Percentiles rank a stretch among this genome's conserved stretches.
phyloP scores from a whole-genome alignment of 257 asterid species.

The Nicotiana obtusifolia region DNA sequence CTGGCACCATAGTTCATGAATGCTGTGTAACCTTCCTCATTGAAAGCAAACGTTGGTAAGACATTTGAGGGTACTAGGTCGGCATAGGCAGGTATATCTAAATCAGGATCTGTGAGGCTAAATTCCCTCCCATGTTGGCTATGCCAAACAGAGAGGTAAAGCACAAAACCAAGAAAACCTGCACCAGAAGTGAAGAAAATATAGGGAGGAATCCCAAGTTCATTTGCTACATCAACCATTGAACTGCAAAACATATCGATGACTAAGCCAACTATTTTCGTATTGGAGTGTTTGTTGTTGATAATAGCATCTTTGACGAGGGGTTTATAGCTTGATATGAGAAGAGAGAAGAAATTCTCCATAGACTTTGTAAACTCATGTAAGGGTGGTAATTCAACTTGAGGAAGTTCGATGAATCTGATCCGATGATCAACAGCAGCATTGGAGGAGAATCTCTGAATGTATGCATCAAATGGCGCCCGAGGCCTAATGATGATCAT shows the following conservation, averaged over 20 bases:
- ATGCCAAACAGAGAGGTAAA: not conserved
- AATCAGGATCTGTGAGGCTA: not conserved
- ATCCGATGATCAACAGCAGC: not conserved
- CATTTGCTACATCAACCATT: conserved; percentile 35
- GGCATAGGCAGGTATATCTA: conserved; percentile 15
- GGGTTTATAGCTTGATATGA: not conserved
- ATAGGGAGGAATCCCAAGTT: conserved; percentile 31
- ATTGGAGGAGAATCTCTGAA: not conserved
- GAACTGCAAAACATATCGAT: conserved; percentile 36
- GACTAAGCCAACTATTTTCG: conserved; percentile 12
- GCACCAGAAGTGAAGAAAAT: conserved; percentile 33
- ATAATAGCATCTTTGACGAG: not conserved
- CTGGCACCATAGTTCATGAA: not conserved
- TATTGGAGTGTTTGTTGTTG: not conserved
- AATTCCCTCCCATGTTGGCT: conserved; percentile 10
- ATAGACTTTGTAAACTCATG: not conserved
- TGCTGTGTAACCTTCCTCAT: not conserved
- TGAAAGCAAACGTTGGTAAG: conserved; percentile 7
- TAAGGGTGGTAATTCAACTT: not conserved
- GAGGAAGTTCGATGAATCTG: not conserved
- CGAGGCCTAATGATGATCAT: not conserved
- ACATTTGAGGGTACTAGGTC: conserved; percentile 24
- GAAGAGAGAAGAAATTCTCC: not conserved
- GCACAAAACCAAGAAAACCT: conserved; percentile 19
- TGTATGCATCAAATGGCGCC: not conserved